Evolutionary conservation across 2,329 filamentous ascomycete species (phyloP).

Genomic region (Penicillium verrucosum): DNA sequence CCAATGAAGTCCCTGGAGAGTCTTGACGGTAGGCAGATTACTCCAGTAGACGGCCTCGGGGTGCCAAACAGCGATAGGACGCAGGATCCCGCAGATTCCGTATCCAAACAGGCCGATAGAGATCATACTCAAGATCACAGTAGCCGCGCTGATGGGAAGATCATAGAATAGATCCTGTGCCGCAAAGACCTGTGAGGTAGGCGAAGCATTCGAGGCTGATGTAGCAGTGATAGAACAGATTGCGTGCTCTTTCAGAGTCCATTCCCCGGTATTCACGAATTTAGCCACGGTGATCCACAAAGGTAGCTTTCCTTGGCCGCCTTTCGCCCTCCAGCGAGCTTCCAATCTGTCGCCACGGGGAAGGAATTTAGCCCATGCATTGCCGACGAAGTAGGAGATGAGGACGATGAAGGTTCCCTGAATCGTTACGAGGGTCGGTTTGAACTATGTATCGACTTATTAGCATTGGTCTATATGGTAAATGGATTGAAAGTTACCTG

Average conservation of each 20-base stretch:
- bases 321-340: conserved; percentile 46
- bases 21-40: conserved; percentile 53
- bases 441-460: conserved; percentile 42
- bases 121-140: conserved; percentile 50
- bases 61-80: conserved; percentile 55
- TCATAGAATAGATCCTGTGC: conserved; percentile 54
- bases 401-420: conserved; percentile 57
- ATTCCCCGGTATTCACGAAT: conserved; percentile 53
- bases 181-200: conserved; percentile 44
- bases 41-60: conserved; percentile 58
- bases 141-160: conserved; percentile 45
- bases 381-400: conserved; percentile 56
- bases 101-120: conserved; percentile 58
- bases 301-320: conserved; percentile 44
- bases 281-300: conserved; percentile 40
- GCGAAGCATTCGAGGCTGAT: conserved; percentile 51
- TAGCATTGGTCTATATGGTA: background rate
- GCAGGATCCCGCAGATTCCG: conserved; percentile 52
- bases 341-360: conserved; percentile 54
- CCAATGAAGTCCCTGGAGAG: conserved; percentile 56
- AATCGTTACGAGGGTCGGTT: conserved; percentile 50
- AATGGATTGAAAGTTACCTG: conserved; percentile 35
- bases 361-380: conserved; percentile 47
- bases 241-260: conserved; percentile 56
- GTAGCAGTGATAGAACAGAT: conserved; percentile 55